phyloP scores from a whole-genome alignment of 805 yeast species.

The Wickerhamia fluorescens region DNA sequence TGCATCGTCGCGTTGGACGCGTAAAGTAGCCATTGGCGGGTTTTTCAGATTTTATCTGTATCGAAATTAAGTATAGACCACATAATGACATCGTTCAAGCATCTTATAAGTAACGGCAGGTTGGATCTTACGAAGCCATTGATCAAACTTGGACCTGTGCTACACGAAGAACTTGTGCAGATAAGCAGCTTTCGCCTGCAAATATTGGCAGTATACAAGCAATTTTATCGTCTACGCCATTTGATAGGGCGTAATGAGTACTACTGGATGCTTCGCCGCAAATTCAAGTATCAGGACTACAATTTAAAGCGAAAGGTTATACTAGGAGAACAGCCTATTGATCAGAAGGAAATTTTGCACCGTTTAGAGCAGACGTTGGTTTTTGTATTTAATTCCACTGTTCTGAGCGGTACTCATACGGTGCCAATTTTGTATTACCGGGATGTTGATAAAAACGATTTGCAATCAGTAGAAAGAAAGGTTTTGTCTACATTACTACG shows the following conservation, averaged over 20 bases:
- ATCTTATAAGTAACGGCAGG: too few species aligned
- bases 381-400: slow-evolving; percentile 28
- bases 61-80: too few species aligned
- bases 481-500: slow-evolving; percentile 18
- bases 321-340: slow-evolving; percentile 3
- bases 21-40: too few species aligned
- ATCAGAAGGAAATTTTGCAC: slow-evolving; percentile 9
- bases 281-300: slow-evolving; percentile 14
- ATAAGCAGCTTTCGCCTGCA: too few species aligned
- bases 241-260: slow-evolving; percentile 14
- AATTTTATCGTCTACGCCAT: slow-evolving; percentile 24
- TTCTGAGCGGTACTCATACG: slow-evolving; percentile 4
- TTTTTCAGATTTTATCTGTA: too few species aligned
- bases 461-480: slow-evolving; percentile 14
- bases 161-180: too few species aligned
- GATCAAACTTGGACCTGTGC: too few species aligned
- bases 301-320: slow-evolving; percentile 10
- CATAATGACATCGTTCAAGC: too few species aligned
- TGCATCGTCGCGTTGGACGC: too few species aligned
- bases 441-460: slow-evolving; percentile 10
- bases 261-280: slow-evolving; percentile 17
- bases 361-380: slow-evolving; percentile 21
- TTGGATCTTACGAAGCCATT: slow-evolving; percentile 2
- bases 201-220: too few species aligned
- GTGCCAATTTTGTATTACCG: slow-evolving; percentile 8